Evolutionary conservation across 2,329 filamentous ascomycete species (phyloP), one percentile per base, ranked within the genome.

Genomic region (Phyllosticta capitalensis): DNA sequence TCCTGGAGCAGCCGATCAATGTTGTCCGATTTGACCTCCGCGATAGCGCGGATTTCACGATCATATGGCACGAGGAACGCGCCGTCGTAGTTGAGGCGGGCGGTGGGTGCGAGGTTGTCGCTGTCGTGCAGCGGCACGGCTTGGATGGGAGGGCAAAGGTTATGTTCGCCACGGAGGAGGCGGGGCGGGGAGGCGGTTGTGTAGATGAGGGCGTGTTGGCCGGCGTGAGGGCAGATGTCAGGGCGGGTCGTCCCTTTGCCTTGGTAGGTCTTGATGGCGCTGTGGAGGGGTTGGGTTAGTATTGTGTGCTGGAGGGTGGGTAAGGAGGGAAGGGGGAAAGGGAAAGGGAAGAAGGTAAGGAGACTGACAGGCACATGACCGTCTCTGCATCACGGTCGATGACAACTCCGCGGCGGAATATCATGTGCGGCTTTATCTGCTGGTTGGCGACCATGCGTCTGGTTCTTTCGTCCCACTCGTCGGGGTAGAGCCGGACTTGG

Each of bases 181-280:
- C 10, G 28, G 2, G 45, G 55, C 2, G 22, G 26, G 3, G n/a
- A 1, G 2, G 12, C 6, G 12, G 9, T 9, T 14, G 45, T 56
- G 24, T 56, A 51, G 20, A 56, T 56, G 22, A 56, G 20, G 6
- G 55, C 55, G 45, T 56, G 55, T 24, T 51, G 12, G n/a, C 50
- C 3, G 12, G 28, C 38, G 14, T 51, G 26, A 6, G n/a, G 17
- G 5, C 22, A 10, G 10, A 56, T 17, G 17, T 33, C 45, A 9
- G 9, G 45, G 9, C 17, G 48, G 5, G 45, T 56, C 17, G 22
- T 56, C 17, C 45, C 55, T 21, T 56, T 14, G 9, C n/a, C n/a
- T 22, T 51, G 14, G 9, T 56, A 56, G 22, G 55, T 51, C 9
- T 51, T 51, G 45, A 56, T 51, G 1, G 9, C 19, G 45, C 55